Conservation (phyloP, 1,139 yeast genomes). For the Hansenula lynferdii region DNA sequence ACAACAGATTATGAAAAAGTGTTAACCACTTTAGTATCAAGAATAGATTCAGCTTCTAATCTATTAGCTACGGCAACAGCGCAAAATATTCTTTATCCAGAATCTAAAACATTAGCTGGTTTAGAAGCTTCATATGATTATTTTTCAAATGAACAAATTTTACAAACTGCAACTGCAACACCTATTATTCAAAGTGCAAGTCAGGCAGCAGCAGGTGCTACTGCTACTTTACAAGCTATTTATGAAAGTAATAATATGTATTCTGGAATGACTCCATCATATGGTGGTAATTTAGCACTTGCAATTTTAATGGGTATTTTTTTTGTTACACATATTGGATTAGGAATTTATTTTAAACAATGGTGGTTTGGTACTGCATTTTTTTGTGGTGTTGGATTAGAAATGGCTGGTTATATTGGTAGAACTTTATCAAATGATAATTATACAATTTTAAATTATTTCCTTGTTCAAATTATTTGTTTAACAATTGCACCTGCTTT, state of each 20-base stretch:
- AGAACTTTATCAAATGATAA: constrained; percentile 45
- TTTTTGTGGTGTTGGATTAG: constrained; percentile 56
- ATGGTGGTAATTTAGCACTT: constrained; percentile 46
- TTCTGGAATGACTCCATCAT: constrained; percentile 35
- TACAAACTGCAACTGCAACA: constrained; percentile 37
- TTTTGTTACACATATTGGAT: constrained; percentile 32
- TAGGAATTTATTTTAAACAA: constrained; percentile 47
- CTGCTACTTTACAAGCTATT: constrained; percentile 24
- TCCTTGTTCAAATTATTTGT: constrained; percentile 61
- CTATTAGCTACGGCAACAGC: constrained; percentile 23
- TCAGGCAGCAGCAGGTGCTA: constrained; percentile 30
- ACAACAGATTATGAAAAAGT: neutral
- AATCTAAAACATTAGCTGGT: constrained; percentile 26
- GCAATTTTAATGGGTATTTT: constrained; percentile 43
- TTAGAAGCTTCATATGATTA: constrained; percentile 36
- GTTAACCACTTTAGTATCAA: neutral
- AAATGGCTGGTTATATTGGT: constrained; percentile 68
- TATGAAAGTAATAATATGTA: constrained; percentile 25
- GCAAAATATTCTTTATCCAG: constrained; percentile 12
- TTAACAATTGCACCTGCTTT: constrained; percentile 86
- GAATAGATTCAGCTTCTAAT: constrained; percentile 1
- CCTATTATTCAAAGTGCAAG: constrained; percentile 28
- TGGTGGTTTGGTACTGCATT: constrained; percentile 73
- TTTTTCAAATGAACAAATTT: constrained; percentile 28
- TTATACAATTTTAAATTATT: constrained; percentile 34